phyloP scores from a whole-genome alignment of 2,329 filamentous ascomycete species.

The Lachnellula subtilissima region DNA sequence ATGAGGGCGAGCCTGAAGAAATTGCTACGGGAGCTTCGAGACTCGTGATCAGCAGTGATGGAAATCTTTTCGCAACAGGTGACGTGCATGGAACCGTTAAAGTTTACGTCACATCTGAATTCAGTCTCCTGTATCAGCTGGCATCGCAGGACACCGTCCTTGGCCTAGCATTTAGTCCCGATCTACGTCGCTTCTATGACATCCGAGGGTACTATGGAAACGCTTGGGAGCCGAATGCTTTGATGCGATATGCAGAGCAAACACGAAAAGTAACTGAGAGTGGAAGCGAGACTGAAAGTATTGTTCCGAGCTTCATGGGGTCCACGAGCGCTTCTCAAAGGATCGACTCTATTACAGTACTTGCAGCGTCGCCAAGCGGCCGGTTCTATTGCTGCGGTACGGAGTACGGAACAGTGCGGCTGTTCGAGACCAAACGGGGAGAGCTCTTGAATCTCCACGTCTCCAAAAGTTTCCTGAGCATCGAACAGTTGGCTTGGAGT shows the following conservation, averaged over 20 bases:
- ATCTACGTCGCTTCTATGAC: too few relatives aligned
- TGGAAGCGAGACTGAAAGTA: constrained; percentile 21
- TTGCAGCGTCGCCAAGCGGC: constrained; percentile 6
- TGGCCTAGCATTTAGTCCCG: too few relatives aligned
- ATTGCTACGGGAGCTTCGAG: background rate
- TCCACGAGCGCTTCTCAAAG: constrained; percentile 1
- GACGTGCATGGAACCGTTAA: background rate
- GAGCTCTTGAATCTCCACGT: background rate
- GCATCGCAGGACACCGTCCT: too few relatives aligned
- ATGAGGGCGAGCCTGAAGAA: constrained; percentile 28
- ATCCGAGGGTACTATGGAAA: too few relatives aligned
- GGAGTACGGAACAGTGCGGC: background rate
- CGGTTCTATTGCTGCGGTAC: constrained; percentile 1
- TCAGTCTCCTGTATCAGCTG: too few relatives aligned
- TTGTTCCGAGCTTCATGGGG: background rate
- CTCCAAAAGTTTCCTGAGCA: background rate
- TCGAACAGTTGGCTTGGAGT: background rate
- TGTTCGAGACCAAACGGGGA: background rate
- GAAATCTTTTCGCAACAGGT: background rate
- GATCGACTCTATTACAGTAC: constrained; percentile 22
- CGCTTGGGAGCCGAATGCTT: too few relatives aligned
- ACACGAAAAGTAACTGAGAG: constrained; percentile 14
- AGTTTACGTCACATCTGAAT: constrained; percentile 12
- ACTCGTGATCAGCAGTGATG: constrained; percentile 2
- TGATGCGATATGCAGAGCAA: constrained; percentile 9